Evolutionary conservation across 2,329 filamentous ascomycete genomes (phyloP).

Genomic region (Arthrobotrys sphaeroides): DNA sequence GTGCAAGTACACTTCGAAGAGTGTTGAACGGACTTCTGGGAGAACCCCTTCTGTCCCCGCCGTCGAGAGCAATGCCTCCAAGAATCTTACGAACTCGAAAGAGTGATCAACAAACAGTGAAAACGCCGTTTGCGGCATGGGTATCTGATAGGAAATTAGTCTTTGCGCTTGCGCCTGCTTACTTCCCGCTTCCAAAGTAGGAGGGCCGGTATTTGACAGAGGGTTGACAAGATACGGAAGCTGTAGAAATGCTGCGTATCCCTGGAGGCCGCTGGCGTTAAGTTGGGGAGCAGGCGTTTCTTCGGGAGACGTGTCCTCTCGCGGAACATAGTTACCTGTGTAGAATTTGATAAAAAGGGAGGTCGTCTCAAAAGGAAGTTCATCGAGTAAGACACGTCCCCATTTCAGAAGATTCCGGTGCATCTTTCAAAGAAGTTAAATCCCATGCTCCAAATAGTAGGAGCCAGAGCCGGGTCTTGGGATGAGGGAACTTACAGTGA

Average conservation of each 20-base stretch:
- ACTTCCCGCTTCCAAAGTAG: not conserved
- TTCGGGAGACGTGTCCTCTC: slow-evolving; percentile 17
- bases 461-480: not conserved
- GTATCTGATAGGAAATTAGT: slow-evolving; percentile 74
- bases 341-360: slow-evolving; percentile 94
- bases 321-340: slow-evolving; percentile 75
- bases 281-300: slow-evolving; percentile 8
- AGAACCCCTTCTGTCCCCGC: slow-evolving; percentile 60
- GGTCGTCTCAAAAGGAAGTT: slow-evolving; percentile 83
- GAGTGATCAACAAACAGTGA: slow-evolving; percentile 96
- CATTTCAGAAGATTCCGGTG: slow-evolving; percentile 88
- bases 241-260: slow-evolving; percentile 31
- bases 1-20: slow-evolving; percentile 98
- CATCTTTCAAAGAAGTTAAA: slow-evolving; percentile 22
- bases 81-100: slow-evolving; percentile 87
- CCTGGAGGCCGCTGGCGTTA: slow-evolving; percentile 22
- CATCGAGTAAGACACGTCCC: slow-evolving; percentile 85
- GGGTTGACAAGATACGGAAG: slow-evolving; percentile 32
- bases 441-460: not conserved
- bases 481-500: slow-evolving; percentile 68
- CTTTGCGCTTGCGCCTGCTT: not conserved
- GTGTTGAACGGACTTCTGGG: slow-evolving; percentile 85
- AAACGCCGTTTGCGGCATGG: slow-evolving; percentile 87
- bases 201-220: not conserved
- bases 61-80: slow-evolving; percentile 85